Base-by-base conservation (phyloP, 306 rosid genomes). In the Medicago truncatula region DNA sequence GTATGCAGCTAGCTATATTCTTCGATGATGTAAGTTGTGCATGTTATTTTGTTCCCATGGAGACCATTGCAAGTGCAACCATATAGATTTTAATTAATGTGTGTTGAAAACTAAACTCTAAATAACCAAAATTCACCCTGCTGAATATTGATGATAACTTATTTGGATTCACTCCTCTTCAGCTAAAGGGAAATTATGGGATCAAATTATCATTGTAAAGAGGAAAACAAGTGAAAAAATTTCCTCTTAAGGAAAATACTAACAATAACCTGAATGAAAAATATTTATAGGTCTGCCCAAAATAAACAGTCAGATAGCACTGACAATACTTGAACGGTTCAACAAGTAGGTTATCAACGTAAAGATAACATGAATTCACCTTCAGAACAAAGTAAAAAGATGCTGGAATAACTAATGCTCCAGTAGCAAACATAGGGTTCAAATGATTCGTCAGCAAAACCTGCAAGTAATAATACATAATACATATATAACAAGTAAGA, bases 381-480 rank as follows among this genome's bases (percentile, higher is more conserved):
- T 96, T 96, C 79, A 89, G 80, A 56, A 88, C 40, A 82, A 96
- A 89, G 97, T 96, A 92, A 50, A 85, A 20, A 10, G 99, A 96
- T 80, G 96, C 74, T 20, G 99, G 99, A 82, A 96, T 71, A 50
- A 90, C 20, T 70, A 96, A 86, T 77, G 97, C 99, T 83, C 97
- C 99, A 71, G 96, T 86, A 38, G 98, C 97, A 84, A 90, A 87
- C 71, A 82, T 72, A 2, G 92, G 97, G 75, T 81, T 81, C 80
- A 92, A 83, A 86, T 82, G 76, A 82, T 90, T 78, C 25, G 89
- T 83, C 66, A 95, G 88, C 82, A 92, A 81, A 84, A 92, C 79
- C 99, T 96, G 93, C 92, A 90, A 67, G 78, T 49, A 74, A 76
- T 15, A 81, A 67, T 43, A 67, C 76, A 76, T 15, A 81, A 67